Evolutionary conservation across 306 rosid genomes (phyloP).

Genomic region (Fagus sylvatica): DNA sequence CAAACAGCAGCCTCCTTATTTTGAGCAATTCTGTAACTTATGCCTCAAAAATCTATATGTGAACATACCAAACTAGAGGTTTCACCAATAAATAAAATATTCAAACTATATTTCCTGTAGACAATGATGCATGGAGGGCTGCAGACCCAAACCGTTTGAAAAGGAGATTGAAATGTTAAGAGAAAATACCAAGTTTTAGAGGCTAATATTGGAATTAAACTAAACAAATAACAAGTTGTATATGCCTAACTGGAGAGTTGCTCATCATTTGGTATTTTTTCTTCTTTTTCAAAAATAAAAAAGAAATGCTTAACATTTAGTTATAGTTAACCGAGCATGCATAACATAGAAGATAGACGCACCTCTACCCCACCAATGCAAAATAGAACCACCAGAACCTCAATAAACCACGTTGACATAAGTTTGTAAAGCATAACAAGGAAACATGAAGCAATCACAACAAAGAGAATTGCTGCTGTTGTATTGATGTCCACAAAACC

Average conservation of each 20-base stretch:
- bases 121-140: neutral
- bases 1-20: no score
- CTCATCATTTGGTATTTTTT: slow-evolving; percentile 10
- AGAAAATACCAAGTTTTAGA: slow-evolving; percentile 13
- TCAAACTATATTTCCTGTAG: neutral
- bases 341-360: slow-evolving; percentile 30
- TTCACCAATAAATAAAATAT: neutral
- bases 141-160: neutral
- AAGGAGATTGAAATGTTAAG: neutral
- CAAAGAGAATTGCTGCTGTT: slow-evolving; percentile 77
- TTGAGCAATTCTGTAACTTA: no score
- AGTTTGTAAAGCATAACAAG: slow-evolving; percentile 89
- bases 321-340: slow-evolving; percentile 12
- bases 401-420: slow-evolving; percentile 87
- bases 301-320: slow-evolving; percentile 8
- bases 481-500: slow-evolving; percentile 83
- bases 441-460: slow-evolving; percentile 92
- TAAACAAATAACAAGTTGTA: neutral
- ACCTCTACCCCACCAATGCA: slow-evolving; percentile 97
- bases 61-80: neutral
- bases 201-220: neutral
- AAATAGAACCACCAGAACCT: slow-evolving; percentile 90
- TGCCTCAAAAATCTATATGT: neutral
- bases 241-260: slow-evolving; percentile 1
- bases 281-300: no score